Base-by-base conservation (phyloP, 352 stramenopile genomes). In the Globisporangium okanoganense region DNA sequence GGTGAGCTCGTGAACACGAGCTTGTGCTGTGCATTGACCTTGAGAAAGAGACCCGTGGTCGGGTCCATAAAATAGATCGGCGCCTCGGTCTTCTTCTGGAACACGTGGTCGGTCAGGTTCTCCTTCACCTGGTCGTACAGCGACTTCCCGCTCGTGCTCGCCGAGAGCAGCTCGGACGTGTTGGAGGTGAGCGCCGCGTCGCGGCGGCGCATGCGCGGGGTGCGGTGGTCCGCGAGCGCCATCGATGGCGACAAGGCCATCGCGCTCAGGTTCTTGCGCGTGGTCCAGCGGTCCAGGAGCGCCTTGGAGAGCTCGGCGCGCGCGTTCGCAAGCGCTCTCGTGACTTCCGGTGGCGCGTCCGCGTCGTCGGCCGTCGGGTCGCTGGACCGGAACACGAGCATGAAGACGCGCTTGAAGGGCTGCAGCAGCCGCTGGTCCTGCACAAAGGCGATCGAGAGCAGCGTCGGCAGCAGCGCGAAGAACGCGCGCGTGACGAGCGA, bases 21-120 rank as follows among this genome's bases (percentile, higher is more conserved):
- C 54, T 88, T 88, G 43, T 83, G 68, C 47, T 88, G 75, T n/a
- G 73, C 65, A 16, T 72, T 90, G 5, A 84, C 78, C 36, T 71
- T 71, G 38, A 92, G 45, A 45, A 88, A 92, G 41, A 33, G 63
- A 7, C 82, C 75, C 20, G 69, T 85, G 3, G 58, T 59, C 16
- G 75, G 63, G 62, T 92, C 79, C 75, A 88, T 87, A 25, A 90
- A 75, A 55, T 92, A 92, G 53, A 90, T 72, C 27, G 78, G 79
- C 40, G 75, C 73, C 48, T 87, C 79, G 8, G 22, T 45, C n/a
- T 51, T 47, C n/a, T 47, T 60, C 16, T 60, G 47, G 57, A 91
- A 88, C 18, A 77, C 52, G 48, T 91, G 82, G 65, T 91, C 79
- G 5, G 66, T 68, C 16, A 91, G 53, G 6, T 74, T 71, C 20